Conservation (phyloP, 139 green algal genomes). For the Axilococcus clingmanii region DNA sequence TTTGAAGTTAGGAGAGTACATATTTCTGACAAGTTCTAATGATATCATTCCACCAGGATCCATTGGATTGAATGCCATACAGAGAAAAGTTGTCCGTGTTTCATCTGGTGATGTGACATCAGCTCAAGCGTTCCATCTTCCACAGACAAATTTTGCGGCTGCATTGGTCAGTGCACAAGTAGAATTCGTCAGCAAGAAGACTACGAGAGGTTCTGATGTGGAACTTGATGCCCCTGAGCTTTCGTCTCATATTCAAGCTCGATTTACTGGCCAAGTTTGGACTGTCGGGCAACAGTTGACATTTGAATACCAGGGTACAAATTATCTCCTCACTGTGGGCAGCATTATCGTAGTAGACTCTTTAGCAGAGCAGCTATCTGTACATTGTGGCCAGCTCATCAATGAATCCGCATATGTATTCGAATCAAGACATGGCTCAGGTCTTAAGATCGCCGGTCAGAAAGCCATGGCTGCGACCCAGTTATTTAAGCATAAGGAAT, state of each 20-base stretch:
- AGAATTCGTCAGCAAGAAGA: conserved; percentile 46
- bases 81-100: conserved; percentile 60
- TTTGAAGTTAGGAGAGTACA: conserved; percentile 40
- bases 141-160: conserved; percentile 29
- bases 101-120: conserved; percentile 47
- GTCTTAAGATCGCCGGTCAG: conserved; percentile 74
- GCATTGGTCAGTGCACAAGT: conserved; percentile 65
- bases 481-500: conserved; percentile 91
- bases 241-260: conserved; percentile 41
- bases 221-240: conserved; percentile 57
- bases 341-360: conserved; percentile 25
- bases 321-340: conserved; percentile 63
- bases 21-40: too few species aligned
- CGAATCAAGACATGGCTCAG: conserved; percentile 16
- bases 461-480: conserved; percentile 47
- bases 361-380: conserved; percentile 10
- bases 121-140: conserved; percentile 26
- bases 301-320: conserved; percentile 80
- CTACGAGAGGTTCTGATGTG: conserved; percentile 12
- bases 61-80: conserved; percentile 77
- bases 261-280: conserved; percentile 67
- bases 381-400: conserved; percentile 36
- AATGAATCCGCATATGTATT: conserved; percentile 59
- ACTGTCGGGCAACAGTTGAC: conserved; percentile 61
- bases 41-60: conserved; percentile 13